Base-by-base conservation (phyloP, 805 yeast genomes). In the Nakazawaea pomicola region DNA sequence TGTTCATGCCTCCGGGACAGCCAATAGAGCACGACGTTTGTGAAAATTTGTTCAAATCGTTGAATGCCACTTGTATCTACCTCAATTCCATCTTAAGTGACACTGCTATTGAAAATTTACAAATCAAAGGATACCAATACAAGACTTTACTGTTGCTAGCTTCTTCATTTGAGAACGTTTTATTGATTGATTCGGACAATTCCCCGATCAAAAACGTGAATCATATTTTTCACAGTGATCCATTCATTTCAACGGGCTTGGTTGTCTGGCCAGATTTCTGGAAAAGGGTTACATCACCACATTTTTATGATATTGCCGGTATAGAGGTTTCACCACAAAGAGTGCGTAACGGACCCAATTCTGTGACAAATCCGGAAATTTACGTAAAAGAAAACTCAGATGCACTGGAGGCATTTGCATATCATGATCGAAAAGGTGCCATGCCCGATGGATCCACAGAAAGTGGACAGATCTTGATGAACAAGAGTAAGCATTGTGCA, bases 251-350 rank as follows among this genome's bases (percentile, higher is more conserved):
- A 6, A 58, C 65, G 32, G 80, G 83, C 35, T 54, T 77, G 49
- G 60, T 80, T 7, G 50, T 76, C 24, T 75, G 80, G 80, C 81
- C 81, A 2, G 81, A 75, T 52, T 75, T 72, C 50, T 75, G 81
- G 81, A 67, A 68, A 48, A 60, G 81, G 30, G 70, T 75, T 6
- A 73, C 80, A 0, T 70, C 74, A 21, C 80, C 80, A 4, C 52
- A 53, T 24, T 75, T 63, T 49, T 75, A 72, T 49, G 50, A 61
- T 18, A 61, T 75, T 23, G 71, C 78, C 0, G 71, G 67, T 6
- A 54, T 64, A 14, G 35, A 48, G 16, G 35, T 62, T 16, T 57
- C 60, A 10, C 37, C 45, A 60, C 65, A 23, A 23, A 7, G 60
- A 21, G 53, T 61, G 15, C 43, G 68, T 39, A 45, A 50, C 41